Conservation (phyloP, 129 eudicot species). For the Chrysanthemum lavandulifolium region DNA sequence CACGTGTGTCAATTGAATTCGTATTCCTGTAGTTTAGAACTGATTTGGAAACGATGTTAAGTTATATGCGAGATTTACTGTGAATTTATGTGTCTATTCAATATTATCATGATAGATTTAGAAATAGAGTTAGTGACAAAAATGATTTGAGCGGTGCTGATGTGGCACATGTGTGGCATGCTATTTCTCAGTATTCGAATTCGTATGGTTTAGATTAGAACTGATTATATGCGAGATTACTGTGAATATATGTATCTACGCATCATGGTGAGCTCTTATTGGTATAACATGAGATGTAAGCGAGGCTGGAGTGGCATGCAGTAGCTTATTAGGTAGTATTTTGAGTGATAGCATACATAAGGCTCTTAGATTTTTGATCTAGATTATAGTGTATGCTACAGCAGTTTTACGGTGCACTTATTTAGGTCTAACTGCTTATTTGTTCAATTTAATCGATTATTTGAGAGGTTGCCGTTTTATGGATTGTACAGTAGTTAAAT, state of each 20-base stretch:
- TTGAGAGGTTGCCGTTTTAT: conserved; percentile 1
- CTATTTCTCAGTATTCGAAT: too few relatives aligned
- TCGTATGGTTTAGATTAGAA: too few relatives aligned
- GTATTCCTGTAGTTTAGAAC: neutral
- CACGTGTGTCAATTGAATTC: too few relatives aligned
- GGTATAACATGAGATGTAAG: too few relatives aligned
- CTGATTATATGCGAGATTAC: neutral
- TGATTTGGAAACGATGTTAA: neutral
- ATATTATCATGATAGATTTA: neutral
- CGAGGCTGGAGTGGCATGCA: neutral
- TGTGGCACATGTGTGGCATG: too few relatives aligned
- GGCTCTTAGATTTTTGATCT: neutral
- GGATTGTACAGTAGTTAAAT: neutral
- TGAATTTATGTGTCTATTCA: neutral
- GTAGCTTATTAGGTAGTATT: neutral
- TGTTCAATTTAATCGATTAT: neutral
- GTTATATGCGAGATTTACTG: neutral
- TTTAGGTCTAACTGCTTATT: neutral
- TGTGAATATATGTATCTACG: neutral
- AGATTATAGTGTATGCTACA: neutral
- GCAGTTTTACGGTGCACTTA: neutral
- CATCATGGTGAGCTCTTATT: neutral
- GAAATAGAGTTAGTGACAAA: neutral
- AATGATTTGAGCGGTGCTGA: too few relatives aligned
- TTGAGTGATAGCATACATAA: too few relatives aligned